These are phyloP conservation scores for Physocladia obscura DNA, from an alignment of 192 early-diverging fungal genomes.

Conservation along the genomic window DNA sequence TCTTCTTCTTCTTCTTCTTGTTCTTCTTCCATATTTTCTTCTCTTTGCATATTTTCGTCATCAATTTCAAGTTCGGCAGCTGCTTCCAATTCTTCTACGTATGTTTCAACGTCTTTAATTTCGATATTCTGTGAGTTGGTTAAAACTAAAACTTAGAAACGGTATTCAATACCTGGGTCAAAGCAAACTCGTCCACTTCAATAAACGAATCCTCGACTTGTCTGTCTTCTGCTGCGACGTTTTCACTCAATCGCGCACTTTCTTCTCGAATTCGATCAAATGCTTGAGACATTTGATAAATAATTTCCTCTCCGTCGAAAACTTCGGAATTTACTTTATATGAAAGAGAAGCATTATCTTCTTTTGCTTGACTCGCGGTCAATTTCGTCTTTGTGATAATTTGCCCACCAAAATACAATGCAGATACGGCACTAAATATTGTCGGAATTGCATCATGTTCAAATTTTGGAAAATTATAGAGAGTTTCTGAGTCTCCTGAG, in stretches of 20 bases:
- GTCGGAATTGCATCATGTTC: constrained; percentile 39
- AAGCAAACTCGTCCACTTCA: not conserved
- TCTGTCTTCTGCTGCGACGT: not conserved
- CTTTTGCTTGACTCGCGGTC: too few species aligned
- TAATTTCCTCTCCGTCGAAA: not conserved
- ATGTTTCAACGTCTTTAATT: constrained; percentile 8
- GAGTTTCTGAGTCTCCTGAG: not conserved
- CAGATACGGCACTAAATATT: constrained; percentile 39
- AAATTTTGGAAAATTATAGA: constrained; percentile 1
- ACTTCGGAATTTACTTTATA: too few species aligned
- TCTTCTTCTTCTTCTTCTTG: not conserved
- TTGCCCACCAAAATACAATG: constrained; percentile 32
- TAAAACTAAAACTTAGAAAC: not conserved
- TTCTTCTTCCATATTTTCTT: not conserved
- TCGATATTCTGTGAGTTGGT: not conserved
- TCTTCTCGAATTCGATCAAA: not conserved
- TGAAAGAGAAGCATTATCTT: too few species aligned
- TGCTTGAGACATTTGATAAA: not conserved
- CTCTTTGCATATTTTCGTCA: constrained; percentile 17
- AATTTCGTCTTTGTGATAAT: too few species aligned
- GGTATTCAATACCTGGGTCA: constrained; percentile 3
- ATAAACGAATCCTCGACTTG: not conserved
- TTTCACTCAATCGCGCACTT: not conserved
- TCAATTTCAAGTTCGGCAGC: not conserved
- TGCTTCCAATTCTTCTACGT: not conserved